phyloP scores from a whole-genome alignment of 441 rosid species.

The Populus hybrid region DNA sequence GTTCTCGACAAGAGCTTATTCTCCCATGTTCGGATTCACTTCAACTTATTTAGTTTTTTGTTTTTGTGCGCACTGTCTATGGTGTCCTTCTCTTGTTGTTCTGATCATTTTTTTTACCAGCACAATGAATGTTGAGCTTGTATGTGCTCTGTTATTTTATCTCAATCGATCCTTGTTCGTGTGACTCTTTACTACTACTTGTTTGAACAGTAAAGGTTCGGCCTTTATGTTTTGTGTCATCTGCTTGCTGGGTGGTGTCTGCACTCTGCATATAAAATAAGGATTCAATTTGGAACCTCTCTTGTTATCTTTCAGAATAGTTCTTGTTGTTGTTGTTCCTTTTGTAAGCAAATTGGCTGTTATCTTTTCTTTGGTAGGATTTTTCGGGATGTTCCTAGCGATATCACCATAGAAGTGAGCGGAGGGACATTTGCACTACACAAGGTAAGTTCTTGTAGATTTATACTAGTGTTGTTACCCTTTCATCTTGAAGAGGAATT shows the following conservation, averaged over 20 bases:
- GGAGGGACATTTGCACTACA: constrained; percentile 81
- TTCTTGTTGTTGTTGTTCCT: neutral
- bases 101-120: neutral
- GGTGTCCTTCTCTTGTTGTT: neutral
- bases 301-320: neutral
- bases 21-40: constrained; percentile 9
- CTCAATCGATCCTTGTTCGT: neutral
- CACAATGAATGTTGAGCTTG: neutral
- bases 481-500: neutral
- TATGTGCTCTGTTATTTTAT: neutral
- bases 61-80: neutral
- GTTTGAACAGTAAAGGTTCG: neutral
- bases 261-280: neutral
- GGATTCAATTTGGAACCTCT: neutral
- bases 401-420: constrained; percentile 74
- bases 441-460: constrained; percentile 49
- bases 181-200: neutral
- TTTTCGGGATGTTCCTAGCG: constrained; percentile 91
- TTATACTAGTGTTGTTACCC: neutral
- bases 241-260: neutral
- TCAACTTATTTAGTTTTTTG: neutral
- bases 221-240: neutral
- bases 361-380: constrained; percentile 52
- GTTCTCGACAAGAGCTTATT: constrained; percentile 7
- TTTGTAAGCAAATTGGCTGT: constrained; percentile 2